A percentile compares a stretch with the other conserved stretches of the same genome.
Evolutionary conservation across 352 stramenopile species (phyloP).

Genomic region (Peronospora belbahrii): DNA sequence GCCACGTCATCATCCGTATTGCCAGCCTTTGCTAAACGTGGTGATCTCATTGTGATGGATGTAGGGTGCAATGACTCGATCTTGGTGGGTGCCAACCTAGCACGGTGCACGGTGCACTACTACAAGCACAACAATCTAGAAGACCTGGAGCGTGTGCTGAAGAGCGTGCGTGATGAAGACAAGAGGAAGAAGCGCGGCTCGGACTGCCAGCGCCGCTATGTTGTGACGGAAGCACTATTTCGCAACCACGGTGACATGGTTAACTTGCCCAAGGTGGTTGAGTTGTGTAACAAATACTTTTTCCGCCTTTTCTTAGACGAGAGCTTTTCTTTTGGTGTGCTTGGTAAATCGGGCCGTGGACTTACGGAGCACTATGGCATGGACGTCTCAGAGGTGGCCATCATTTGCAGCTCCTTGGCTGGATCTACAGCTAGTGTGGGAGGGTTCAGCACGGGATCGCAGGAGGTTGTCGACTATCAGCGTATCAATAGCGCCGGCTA

Average conservation of each 20-base stretch:
- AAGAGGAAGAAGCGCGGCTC: conserved; percentile 67
- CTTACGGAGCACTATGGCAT: conserved; percentile 81
- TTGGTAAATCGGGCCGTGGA: conserved; percentile 86
- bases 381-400: conserved; percentile 82
- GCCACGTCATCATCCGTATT: conserved; percentile 91
- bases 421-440: conserved; percentile 91
- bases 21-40: conserved; percentile 95
- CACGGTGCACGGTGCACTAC: conserved; percentile 89
- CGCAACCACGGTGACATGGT: conserved; percentile 94
- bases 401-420: conserved; percentile 92
- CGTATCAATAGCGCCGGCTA: conserved; percentile 96
- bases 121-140: conserved; percentile 98
- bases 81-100: conserved; percentile 88
- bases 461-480: conserved; percentile 97
- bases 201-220: conserved; percentile 91
- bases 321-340: conserved; percentile 90
- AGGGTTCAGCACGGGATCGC: conserved; percentile 93
- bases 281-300: conserved; percentile 87
- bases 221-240: conserved; percentile 97
- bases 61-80: conserved; percentile 94
- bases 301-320: conserved; percentile 88
- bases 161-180: conserved; percentile 84
- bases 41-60: conserved; percentile 95
- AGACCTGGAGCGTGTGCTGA: conserved; percentile 91
- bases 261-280: conserved; percentile 89